Evolutionary conservation across 106 monocot species (phyloP).

Genomic region (Triglochin maritima): DNA sequence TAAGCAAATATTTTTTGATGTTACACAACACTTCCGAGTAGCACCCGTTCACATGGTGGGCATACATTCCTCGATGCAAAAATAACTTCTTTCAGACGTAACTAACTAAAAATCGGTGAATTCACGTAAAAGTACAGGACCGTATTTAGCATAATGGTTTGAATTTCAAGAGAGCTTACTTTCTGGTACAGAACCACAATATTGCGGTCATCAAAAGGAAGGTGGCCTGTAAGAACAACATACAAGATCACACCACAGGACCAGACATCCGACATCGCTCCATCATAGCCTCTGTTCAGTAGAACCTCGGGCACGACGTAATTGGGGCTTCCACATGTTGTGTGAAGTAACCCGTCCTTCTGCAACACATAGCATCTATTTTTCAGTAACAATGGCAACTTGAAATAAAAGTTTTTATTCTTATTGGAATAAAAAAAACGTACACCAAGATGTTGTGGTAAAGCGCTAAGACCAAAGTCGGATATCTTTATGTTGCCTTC

Average conservation of each 20-base stretch:
- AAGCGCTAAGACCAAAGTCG: constrained; percentile 88
- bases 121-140: neutral
- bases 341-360: constrained; percentile 87
- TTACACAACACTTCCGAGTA: too few relatives aligned
- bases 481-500: constrained; percentile 82
- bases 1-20: too few relatives aligned
- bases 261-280: constrained; percentile 83
- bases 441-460: constrained; percentile 63
- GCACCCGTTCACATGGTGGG: too few relatives aligned
- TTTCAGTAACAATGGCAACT: neutral
- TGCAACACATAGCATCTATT: constrained; percentile 19
- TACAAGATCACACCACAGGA: constrained; percentile 95
- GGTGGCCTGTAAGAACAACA: constrained; percentile 63
- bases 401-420: neutral
- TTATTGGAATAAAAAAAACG: neutral
- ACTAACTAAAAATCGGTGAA: too few relatives aligned
- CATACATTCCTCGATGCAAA: too few relatives aligned
- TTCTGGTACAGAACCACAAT: constrained; percentile 91
- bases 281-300: constrained; percentile 84
- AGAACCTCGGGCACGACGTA: constrained; percentile 92
- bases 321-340: constrained; percentile 95
- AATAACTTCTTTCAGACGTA: too few relatives aligned
- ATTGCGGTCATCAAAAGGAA: constrained; percentile 94
- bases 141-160: too few relatives aligned
- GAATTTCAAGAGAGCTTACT: constrained; percentile 19